Base-by-base conservation (phyloP, 768 basidiomycete species). In the Amanita fuliginea region DNA sequence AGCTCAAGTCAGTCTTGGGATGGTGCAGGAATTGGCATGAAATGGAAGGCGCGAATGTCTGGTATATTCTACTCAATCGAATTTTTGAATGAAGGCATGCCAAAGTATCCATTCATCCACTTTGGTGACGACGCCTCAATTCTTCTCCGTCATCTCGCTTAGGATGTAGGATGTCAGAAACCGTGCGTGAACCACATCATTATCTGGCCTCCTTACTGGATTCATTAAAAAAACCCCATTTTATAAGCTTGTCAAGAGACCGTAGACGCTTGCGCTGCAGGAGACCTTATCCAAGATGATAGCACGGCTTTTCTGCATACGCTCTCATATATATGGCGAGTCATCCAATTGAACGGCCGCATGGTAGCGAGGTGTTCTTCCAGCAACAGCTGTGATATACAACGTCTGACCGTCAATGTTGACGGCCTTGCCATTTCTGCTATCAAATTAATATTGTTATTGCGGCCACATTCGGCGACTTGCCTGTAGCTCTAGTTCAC, bases 191-290 rank as follows among this genome's bases (percentile, higher is more conserved):
- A n/a, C n/a, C n/a, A n/a, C n/a, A n/a, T n/a, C n/a, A n/a, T n/a
- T n/a, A n/a, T n/a, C n/a, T n/a, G n/a, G n/a, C n/a, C n/a, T n/a
- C n/a, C n/a, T n/a, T n/a, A n/a, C n/a, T n/a, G n/a, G n/a, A n/a
- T n/a, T n/a, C n/a, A n/a, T n/a, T n/a, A n/a, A n/a, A n/a, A n/a
- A n/a, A n/a, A n/a, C n/a, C n/a, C n/a, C n/a, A n/a, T n/a, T n/a
- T n/a, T n/a, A n/a, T n/a, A 83, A 86, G 30, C 86, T 85, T 4
- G 86, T 86, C 42, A 82, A 86, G 30, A 92, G 72, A 4, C 89
- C 89, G 58, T 92, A 92, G 16, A 92, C 76, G 55, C 83, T 86
- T 26, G 79, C 75, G 13, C 80, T 77, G 6, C 68, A 69, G 24
- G 71, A 76, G 14, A 90, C 78, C 62, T 89, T 89, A 59, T 74